These are phyloP conservation scores for Podospora appendiculata DNA, from an alignment of 495 filamentous ascomycete genomes.

Conservation along the genomic window DNA sequence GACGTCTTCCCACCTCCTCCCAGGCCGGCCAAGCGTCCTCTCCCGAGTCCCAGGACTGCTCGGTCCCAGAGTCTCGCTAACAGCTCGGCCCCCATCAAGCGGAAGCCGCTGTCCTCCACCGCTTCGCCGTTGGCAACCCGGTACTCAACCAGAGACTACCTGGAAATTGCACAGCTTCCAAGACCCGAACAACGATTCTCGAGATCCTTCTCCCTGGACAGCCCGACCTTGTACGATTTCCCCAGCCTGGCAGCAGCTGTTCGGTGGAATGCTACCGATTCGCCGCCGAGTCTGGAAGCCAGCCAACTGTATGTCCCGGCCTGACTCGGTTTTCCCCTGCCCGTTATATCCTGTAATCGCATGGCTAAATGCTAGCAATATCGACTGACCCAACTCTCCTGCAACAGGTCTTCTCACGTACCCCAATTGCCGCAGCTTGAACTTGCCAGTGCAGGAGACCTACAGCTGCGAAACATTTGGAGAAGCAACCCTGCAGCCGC, in stretches of 20 bases:
- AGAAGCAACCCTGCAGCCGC: conserved; percentile 26
- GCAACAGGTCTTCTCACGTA: conserved; percentile 20
- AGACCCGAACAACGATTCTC: conserved; percentile 40
- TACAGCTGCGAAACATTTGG: conserved; percentile 25
- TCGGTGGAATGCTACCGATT: conserved; percentile 10
- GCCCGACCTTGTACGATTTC: conserved; percentile 51
- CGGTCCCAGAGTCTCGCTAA: conserved; percentile 25
- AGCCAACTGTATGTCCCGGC: conserved; percentile 22
- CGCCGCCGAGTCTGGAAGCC: conserved; percentile 6
- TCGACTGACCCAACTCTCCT: conserved; percentile 14
- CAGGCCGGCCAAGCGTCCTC: conserved; percentile 7
- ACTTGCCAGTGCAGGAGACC: conserved; percentile 22
- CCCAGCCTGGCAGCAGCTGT: conserved; percentile 17
- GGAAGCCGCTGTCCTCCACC: conserved; percentile 47
- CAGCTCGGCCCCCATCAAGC: conserved; percentile 32
- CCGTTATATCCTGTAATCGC: conserved; percentile 2
- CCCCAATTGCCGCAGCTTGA: conserved; percentile 9
- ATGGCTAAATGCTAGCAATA: conserved; percentile 18
- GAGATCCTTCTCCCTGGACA: conserved; percentile 45
- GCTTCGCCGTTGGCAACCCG: conserved; percentile 43
- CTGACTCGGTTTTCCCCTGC: background rate
- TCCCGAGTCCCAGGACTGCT: conserved; percentile 20
- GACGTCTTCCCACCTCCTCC: conserved; percentile 16
- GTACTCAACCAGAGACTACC: conserved; percentile 38
- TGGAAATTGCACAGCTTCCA: conserved; percentile 27